Evolutionary conservation across 345 rosid genomes (phyloP).

Genomic region (Odontarrhena argentea): DNA sequence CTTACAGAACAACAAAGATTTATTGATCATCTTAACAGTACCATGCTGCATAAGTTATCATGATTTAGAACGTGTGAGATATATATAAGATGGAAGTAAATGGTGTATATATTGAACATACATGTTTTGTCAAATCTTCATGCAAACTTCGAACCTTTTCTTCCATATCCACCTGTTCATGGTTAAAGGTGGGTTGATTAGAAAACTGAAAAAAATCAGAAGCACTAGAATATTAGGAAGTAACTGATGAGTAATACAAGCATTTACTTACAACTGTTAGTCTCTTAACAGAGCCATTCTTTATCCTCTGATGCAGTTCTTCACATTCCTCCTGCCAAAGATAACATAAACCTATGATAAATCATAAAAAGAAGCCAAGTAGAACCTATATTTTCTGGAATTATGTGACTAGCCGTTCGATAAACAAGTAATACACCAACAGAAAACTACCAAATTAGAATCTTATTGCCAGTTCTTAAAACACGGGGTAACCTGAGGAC

Average conservation of each 20-base stretch:
- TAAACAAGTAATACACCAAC: background rate
- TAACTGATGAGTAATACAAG: background rate
- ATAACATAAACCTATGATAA: conserved; percentile 32
- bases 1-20: conserved; percentile 4
- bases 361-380: conserved; percentile 1
- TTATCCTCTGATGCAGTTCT: conserved; percentile 60
- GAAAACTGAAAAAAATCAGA: conserved; percentile 4
- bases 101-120: conserved; percentile 42
- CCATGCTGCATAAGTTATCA: conserved; percentile 4
- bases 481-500: conserved; percentile 9
- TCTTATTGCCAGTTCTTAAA: background rate
- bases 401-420: background rate
- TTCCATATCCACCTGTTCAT: conserved; percentile 66
- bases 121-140: conserved; percentile 76
- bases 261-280: conserved; percentile 55
- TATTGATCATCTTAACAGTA: background rate
- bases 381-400: background rate
- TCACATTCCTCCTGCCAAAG: conserved; percentile 77
- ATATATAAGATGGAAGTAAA: conserved; percentile 2
- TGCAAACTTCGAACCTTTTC: conserved; percentile 63
- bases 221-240: conserved; percentile 8
- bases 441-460: conserved; percentile 2
- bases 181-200: conserved; percentile 30
- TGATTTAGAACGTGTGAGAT: conserved; percentile 7
- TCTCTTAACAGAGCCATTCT: conserved; percentile 58